These are phyloP conservation scores for Macadamia tetraphylla DNA, from an alignment of 164 flowering plant genomes.

Conservation along the genomic window DNA sequence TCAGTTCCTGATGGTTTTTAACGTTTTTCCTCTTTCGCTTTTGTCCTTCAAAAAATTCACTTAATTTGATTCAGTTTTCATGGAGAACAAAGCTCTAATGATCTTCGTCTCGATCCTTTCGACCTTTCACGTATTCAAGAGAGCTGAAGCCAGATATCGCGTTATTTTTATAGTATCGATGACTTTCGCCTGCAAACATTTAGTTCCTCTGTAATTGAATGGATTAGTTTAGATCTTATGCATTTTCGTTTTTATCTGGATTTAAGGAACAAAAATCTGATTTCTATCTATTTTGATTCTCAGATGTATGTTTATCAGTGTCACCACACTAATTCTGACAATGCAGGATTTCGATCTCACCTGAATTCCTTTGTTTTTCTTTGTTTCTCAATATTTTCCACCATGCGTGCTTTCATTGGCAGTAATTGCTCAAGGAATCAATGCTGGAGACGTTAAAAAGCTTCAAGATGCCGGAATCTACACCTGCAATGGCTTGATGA, in stretches of 20 bases:
- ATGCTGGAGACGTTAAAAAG: constrained; percentile 97
- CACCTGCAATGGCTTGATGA: constrained; percentile 98
- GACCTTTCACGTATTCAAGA: not conserved
- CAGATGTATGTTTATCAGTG: too few species aligned
- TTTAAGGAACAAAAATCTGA: not conserved
- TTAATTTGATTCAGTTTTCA: too few species aligned
- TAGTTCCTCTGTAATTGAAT: not conserved
- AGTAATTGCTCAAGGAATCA: constrained; percentile 93
- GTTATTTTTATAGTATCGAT: not conserved
- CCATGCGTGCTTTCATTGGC: constrained; percentile 6
- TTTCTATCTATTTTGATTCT: too few species aligned
- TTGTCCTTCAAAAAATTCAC: not conserved
- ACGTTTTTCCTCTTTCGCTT: not conserved
- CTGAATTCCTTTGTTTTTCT: not conserved
- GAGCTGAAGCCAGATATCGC: not conserved
- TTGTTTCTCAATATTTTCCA: not conserved
- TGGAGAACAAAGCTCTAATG: not conserved
- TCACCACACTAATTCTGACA: too few species aligned
- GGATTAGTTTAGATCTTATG: not conserved
- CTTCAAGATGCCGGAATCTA: constrained; percentile 98
- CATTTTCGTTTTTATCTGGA: too few species aligned
- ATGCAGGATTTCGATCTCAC: too few species aligned
- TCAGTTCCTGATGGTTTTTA: not conserved
- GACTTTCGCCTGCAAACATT: not conserved
- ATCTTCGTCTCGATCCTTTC: not conserved